Conservation (phyloP, 148 eudicot genomes). For the Amaranthus cruentus region DNA sequence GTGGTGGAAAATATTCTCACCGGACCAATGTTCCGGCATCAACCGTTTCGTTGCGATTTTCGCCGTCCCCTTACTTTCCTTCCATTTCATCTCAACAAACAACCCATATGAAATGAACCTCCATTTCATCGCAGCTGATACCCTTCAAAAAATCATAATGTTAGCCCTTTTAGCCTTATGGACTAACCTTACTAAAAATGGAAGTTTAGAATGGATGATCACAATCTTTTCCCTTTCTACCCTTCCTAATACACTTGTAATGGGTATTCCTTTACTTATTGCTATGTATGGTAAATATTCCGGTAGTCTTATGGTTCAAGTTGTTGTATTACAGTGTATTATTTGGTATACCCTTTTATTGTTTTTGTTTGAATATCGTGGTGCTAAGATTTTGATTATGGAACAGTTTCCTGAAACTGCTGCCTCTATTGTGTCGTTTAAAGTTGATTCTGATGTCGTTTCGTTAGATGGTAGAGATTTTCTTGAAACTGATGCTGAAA, state of each 20-base stretch:
- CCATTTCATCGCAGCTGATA: slow-evolving; percentile 67
- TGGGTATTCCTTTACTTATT: slow-evolving; percentile 69
- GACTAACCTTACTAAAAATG: slow-evolving; percentile 47
- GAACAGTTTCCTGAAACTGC: slow-evolving; percentile 92
- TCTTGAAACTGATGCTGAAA: slow-evolving; percentile 68
- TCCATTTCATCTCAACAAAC: slow-evolving; percentile 70
- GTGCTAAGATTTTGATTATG: slow-evolving; percentile 65
- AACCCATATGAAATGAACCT: slow-evolving; percentile 64
- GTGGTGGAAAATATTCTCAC: slow-evolving; percentile 84
- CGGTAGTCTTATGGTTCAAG: slow-evolving; percentile 63
- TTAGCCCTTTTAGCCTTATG: slow-evolving; percentile 38
- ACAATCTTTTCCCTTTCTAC: slow-evolving; percentile 67
- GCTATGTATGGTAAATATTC: slow-evolving; percentile 69
- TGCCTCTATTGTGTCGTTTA: slow-evolving; percentile 74
- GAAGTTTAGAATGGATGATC: slow-evolving; percentile 67
- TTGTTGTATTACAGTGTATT: slow-evolving; percentile 70
- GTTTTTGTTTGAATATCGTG: slow-evolving; percentile 68
- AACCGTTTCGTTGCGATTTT: slow-evolving; percentile 78
- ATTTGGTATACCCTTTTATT: slow-evolving; percentile 71
- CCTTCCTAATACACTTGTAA: slow-evolving; percentile 69
- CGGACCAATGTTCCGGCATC: slow-evolving; percentile 85
- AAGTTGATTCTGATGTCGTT: slow-evolving; percentile 76
- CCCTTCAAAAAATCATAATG: slow-evolving; percentile 63
- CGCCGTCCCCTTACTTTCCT: slow-evolving; percentile 66
- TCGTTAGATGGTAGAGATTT: slow-evolving; percentile 77